A percentile compares a stretch with the other conserved stretches of the same genome.
Evolutionary conservation across 2,329 filamentous ascomycete species (phyloP).

Genomic region (Claviceps digitariae): DNA sequence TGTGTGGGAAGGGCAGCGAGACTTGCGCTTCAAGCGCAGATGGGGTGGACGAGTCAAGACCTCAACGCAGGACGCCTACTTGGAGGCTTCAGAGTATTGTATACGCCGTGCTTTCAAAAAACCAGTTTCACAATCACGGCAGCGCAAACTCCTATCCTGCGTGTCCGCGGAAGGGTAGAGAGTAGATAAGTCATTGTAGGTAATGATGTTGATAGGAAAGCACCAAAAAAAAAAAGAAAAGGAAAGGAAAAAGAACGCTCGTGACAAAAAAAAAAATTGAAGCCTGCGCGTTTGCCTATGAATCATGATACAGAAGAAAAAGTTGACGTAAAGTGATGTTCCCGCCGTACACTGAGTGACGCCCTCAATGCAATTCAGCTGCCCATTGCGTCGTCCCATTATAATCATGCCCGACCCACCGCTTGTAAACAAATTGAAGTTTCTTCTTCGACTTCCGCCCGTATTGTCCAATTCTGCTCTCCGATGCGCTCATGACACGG

Average conservation of each 20-base stretch:
- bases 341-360: background rate
- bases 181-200: background rate
- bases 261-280: background rate
- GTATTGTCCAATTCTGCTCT: background rate
- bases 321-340: background rate
- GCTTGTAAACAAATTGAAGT: background rate
- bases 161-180: background rate
- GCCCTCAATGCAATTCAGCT: background rate
- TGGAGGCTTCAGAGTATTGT: background rate
- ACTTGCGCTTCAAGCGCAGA: background rate
- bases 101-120: background rate
- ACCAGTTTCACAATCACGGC: background rate
- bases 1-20: no score
- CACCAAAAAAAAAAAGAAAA: background rate
- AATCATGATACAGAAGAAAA: background rate
- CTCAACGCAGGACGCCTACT: background rate
- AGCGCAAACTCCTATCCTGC: background rate
- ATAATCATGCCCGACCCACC: background rate
- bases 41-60: background rate
- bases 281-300: background rate
- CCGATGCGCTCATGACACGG: background rate
- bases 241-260: background rate
- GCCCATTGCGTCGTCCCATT: background rate
- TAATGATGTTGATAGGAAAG: background rate
- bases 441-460: background rate